Conservation (phyloP, 208 protist genomes). For the Acanthamoeba polyphaga region DNA sequence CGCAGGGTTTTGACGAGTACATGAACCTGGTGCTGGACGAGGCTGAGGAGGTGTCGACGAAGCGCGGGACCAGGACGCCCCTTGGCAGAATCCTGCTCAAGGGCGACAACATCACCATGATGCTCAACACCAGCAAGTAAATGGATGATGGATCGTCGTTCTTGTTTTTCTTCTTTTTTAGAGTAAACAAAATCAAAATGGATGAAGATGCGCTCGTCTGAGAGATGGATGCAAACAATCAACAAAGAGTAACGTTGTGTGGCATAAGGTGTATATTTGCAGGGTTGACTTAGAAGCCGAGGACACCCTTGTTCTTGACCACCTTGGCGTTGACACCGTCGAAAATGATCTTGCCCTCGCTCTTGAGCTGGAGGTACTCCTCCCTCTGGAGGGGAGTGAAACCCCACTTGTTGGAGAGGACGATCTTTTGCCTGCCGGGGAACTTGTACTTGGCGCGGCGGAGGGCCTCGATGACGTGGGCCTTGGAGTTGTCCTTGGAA, state of each 20-base stretch:
- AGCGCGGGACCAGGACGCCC: conserved; percentile 87
- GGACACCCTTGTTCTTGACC: conserved; percentile 87
- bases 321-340: conserved; percentile 91
- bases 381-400: conserved; percentile 93
- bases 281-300: conserved; percentile 78
- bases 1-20: conserved; percentile 93
- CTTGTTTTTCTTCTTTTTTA: background rate
- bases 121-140: conserved; percentile 55
- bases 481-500: conserved; percentile 89
- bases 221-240: no score
- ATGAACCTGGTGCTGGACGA: conserved; percentile 94
- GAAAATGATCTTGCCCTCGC: conserved; percentile 86
- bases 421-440: conserved; percentile 94
- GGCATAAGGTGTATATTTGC: background rate
- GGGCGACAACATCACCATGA: conserved; percentile 91
- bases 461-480: conserved; percentile 92
- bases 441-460: conserved; percentile 96
- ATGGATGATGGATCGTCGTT: background rate
- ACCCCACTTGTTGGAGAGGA: conserved; percentile 94
- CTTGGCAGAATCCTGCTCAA: conserved; percentile 90
- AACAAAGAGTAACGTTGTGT: no score
- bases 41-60: conserved; percentile 90
- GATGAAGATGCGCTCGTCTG: no score
- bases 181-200: background rate
- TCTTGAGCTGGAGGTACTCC: conserved; percentile 88